Percentiles rank a stretch among this genome's conserved stretches.
phyloP scores from a whole-genome alignment of 371 early-diverging fungal genomes.

The Dentiscutata heterogama region DNA sequence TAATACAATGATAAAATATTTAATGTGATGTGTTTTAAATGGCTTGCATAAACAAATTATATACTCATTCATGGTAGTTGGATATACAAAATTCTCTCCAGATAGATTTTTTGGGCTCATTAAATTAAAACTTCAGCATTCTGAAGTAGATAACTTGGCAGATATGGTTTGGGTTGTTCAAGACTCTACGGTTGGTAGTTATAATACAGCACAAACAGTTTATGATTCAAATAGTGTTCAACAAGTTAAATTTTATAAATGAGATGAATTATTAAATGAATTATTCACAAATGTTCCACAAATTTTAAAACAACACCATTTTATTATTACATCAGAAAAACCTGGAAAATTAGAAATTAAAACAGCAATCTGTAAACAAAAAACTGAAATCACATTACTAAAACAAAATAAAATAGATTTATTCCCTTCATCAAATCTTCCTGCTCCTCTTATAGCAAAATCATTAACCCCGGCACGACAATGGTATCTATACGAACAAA shows the following conservation, averaged over 20 bases:
- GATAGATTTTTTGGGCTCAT: too few relatives aligned
- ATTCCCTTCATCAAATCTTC: neutral
- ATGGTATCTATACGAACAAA: constrained; percentile 18
- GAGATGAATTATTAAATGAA: too few relatives aligned
- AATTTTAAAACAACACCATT: too few relatives aligned
- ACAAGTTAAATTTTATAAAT: neutral
- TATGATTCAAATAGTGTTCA: neutral
- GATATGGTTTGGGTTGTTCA: neutral
- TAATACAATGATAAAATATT: too few relatives aligned
- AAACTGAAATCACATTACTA: neutral
- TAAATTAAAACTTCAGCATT: too few relatives aligned
- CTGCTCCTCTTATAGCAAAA: neutral
- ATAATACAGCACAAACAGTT: neutral
- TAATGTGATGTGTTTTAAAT: too few relatives aligned
- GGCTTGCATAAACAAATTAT: too few relatives aligned
- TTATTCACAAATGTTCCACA: too few relatives aligned
- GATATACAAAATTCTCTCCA: too few relatives aligned
- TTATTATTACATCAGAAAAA: too few relatives aligned
- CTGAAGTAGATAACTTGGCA: too few relatives aligned
- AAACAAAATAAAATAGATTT: neutral
- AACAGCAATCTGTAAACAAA: neutral
- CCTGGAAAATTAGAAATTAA: neutral
- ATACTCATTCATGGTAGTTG: too few relatives aligned
- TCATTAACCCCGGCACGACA: neutral
- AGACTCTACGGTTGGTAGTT: neutral